Conservation (phyloP, 768 basidiomycete genomes). For the Paxillus involutus region DNA sequence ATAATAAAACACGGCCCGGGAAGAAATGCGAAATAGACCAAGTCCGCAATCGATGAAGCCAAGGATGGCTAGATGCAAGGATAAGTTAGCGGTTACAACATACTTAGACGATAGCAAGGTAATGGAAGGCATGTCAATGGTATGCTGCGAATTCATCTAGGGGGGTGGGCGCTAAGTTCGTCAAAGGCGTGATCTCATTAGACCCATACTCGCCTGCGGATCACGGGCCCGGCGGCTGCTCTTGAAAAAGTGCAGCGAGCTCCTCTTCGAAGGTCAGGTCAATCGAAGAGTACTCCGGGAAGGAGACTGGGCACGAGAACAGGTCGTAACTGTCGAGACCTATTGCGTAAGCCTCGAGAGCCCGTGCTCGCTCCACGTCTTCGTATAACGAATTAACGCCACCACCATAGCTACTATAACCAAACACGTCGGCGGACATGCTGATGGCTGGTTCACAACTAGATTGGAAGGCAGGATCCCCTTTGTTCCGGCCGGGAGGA, state of each 20-base stretch:
- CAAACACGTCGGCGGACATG: slow-evolving; percentile 4
- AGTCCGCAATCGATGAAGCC: neutral
- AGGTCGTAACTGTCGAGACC: slow-evolving; percentile 29
- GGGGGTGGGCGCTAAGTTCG: neutral
- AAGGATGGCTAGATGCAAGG: neutral
- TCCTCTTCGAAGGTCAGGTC: neutral
- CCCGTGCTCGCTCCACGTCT: slow-evolving; percentile 24
- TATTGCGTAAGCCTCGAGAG: slow-evolving; percentile 29
- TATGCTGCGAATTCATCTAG: neutral
- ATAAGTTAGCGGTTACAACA: neutral
- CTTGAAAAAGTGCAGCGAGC: slow-evolving; percentile 1
- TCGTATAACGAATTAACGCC: slow-evolving; percentile 10
- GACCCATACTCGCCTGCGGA: neutral
- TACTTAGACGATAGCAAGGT: neutral
- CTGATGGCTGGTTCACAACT: neutral
- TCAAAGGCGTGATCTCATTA: neutral
- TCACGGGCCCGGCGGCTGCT: neutral
- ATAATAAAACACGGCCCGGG: neutral
- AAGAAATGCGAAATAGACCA: neutral
- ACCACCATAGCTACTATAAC: slow-evolving; percentile 1
- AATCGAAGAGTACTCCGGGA: slow-evolving; percentile 2
- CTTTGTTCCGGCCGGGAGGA: neutral
- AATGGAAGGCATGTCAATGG: neutral
- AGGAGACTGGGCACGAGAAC: slow-evolving; percentile 2
- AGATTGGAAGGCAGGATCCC: neutral